Base-by-base conservation (phyloP, 192 early-diverging fungal genomes). In the Coemansia sp. region DNA sequence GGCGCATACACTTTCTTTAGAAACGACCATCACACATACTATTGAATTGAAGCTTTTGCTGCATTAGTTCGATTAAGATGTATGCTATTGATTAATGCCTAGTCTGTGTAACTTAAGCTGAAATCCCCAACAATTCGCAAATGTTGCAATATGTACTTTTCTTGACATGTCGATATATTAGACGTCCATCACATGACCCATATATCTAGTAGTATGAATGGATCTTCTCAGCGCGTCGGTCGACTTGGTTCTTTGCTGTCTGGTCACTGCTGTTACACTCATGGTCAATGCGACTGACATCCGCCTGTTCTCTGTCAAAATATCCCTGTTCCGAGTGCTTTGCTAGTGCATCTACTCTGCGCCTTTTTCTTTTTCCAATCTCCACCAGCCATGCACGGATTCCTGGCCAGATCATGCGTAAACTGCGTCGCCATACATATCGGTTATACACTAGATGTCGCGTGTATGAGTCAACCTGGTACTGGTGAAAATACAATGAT, bases 161-260 rank as follows among this genome's bases (percentile, higher is more conserved):
- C 14, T 44, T 44, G 8, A 16, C 38, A 34, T n/a, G 34, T 58
- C 3, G 7, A 21, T 44, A 44, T 58, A 24, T 50, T 60, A 60
- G 26, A 26, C 2, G 47, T 21, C 7, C 4, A 30, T 60, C 58
- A 60, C 58, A 50, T 60, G 58, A 60, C 14, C 38, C 38, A 44
- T 44, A 9, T 60, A n/a, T 23, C 53, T 62, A 79, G 48, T 79
- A 79, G 60, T 79, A 79, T 4, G 77, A 79, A 9, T 69, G 68
- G 23, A 79, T 79, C 61, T 79, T 79, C 31, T 79, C 77, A 12
- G 67, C 77, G 16, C 77, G 59, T 25, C 77, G 67, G 56, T 69
- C 67, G 5, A 68, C 58, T 25, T 16, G 21, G 52, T 54, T 54
- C 52, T 52, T 26, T 26, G 44, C 31, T 8, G n/a, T 44, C 38